A percentile compares a stretch with the other conserved stretches of the same genome.
These are phyloP conservation scores for Alnus rubra DNA, from an alignment of 306 rosid genomes.

Conservation along the genomic window DNA sequence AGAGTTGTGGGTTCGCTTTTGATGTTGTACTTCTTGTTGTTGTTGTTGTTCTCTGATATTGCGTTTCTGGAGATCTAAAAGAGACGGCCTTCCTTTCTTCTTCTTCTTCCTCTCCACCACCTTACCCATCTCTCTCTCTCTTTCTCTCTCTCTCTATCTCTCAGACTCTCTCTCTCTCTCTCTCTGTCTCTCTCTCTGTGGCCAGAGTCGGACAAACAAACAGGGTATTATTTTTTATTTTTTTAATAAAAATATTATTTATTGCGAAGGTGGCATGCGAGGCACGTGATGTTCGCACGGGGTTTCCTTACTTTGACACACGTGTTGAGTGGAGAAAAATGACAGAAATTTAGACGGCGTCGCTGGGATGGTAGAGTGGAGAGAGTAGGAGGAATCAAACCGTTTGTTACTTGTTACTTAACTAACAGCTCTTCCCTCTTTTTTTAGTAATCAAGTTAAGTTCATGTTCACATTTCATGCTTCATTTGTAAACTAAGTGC, in stretches of 20 bases:
- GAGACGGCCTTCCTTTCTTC: constrained; percentile 83
- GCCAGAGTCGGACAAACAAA: constrained; percentile 45
- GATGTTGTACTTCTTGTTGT: constrained; percentile 15
- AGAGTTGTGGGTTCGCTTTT: constrained; percentile 27
- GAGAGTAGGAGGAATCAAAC: too few species aligned
- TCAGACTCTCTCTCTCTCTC: constrained; percentile 3
- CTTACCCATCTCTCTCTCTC: constrained; percentile 51
- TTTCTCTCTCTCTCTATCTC: background rate
- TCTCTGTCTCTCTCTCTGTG: constrained; percentile 42
- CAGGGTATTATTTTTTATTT: constrained; percentile 37
- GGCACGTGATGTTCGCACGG: constrained; percentile 38
- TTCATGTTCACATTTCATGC: too few species aligned
- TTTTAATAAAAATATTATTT: constrained; percentile 12
- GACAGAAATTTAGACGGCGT: too few species aligned
- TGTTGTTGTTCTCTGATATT: constrained; percentile 46
- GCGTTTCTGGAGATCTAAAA: constrained; percentile 70
- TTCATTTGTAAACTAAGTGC: too few species aligned
- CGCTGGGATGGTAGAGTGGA: too few species aligned
- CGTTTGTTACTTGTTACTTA: too few species aligned
- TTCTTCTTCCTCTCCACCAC: constrained; percentile 69
- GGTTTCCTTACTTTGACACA: constrained; percentile 13
- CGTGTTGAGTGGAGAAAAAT: too few species aligned
- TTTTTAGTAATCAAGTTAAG: too few species aligned
- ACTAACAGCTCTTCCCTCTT: too few species aligned
- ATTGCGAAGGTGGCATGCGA: constrained; percentile 26